Percentiles rank a stretch among this genome's conserved stretches.
Evolutionary conservation across 1,139 yeast species (phyloP).

Genomic region (Arxiozyma slooffiae): DNA sequence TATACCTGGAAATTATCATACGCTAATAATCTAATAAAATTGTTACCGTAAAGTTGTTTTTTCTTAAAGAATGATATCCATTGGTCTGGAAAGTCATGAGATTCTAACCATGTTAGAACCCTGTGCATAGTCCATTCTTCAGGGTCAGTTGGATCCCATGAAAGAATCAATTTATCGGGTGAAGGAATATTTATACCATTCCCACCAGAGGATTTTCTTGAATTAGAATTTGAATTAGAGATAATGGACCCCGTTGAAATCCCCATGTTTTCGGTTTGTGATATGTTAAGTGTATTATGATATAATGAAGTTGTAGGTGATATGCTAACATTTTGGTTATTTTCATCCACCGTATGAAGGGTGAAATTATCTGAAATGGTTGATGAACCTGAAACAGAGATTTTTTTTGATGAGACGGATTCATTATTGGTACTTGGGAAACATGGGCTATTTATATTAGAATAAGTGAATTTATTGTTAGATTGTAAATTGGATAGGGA

Average conservation of each 20-base stretch:
- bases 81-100: constrained; percentile 55
- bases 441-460: background rate
- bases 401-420: background rate
- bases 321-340: background rate
- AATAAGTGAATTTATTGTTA: background rate
- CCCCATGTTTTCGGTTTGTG: background rate
- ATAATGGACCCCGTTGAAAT: background rate
- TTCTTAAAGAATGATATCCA: constrained; percentile 61
- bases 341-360: constrained; percentile 1
- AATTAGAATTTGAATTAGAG: constrained; percentile 6
- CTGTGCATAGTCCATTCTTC: constrained; percentile 63
- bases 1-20: constrained; percentile 47
- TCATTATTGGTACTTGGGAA: background rate
- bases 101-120: constrained; percentile 59
- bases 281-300: background rate
- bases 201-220: constrained; percentile 29
- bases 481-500: background rate
- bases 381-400: background rate
- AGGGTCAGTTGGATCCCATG: constrained; percentile 38
- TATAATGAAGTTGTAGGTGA: background rate
- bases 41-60: constrained; percentile 51
- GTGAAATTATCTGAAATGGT: constrained; percentile 3
- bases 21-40: constrained; percentile 58
- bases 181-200: constrained; percentile 18
- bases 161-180: constrained; percentile 28